Percentiles rank a stretch among this genome's conserved stretches.
Conservation (phyloP, 176 grass and related monocot genomes). For the Chloris gayana region DNA sequence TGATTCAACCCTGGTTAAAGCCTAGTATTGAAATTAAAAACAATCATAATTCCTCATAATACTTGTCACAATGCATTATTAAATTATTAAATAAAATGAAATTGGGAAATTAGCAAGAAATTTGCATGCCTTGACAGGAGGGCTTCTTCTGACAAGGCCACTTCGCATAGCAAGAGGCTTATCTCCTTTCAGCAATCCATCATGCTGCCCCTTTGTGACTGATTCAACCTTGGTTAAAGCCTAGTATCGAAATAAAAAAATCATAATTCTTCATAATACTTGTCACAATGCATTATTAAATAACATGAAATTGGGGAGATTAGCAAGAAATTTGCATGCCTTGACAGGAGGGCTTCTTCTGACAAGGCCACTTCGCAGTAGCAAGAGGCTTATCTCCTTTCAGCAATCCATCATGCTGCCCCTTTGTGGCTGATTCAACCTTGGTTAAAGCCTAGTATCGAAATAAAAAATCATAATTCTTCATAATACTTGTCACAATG, state of each 20-base stretch:
- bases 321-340: conserved; percentile 4
- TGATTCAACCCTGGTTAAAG: conserved; percentile 18
- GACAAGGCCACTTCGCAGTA: conserved; percentile 30
- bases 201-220: conserved; percentile 29
- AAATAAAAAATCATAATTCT: background rate
- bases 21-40: conserved; percentile 38
- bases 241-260: conserved; percentile 30
- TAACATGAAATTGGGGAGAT: background rate
- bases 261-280: background rate
- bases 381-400: conserved; percentile 34
- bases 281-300: background rate
- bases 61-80: background rate
- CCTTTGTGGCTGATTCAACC: conserved; percentile 14
- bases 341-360: conserved; percentile 4
- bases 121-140: conserved; percentile 11
- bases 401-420: conserved; percentile 45
- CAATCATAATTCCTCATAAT: background rate
- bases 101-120: background rate
- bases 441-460: conserved; percentile 38
- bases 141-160: conserved; percentile 23
- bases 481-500: background rate
- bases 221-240: conserved; percentile 28
- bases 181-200: conserved; percentile 53
- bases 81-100: conserved; percentile 7
- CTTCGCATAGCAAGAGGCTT: conserved; percentile 3